Conservation (phyloP, 2,329 filamentous ascomycete species). For the Xylaria arbuscula region DNA sequence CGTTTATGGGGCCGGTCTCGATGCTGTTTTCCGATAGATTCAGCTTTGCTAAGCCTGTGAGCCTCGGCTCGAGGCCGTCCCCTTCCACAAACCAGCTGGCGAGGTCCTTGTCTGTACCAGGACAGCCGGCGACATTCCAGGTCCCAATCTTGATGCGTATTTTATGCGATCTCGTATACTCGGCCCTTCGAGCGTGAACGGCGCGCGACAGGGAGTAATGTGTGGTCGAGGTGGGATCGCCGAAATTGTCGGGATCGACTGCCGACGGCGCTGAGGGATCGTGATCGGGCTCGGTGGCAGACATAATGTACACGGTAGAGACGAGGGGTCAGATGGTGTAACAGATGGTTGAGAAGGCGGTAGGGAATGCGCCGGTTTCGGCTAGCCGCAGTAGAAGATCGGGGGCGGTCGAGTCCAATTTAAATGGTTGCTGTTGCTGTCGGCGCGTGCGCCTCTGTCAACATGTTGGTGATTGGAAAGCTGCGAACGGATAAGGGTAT, state of each 20-base stretch:
- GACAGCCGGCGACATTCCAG: constrained; percentile 92
- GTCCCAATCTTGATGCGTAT: constrained; percentile 90
- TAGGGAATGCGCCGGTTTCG: constrained; percentile 1
- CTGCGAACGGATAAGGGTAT: background rate
- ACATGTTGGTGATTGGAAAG: constrained; percentile 30
- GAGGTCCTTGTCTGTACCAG: constrained; percentile 88
- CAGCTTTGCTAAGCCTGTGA: constrained; percentile 70
- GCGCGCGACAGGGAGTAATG: constrained; percentile 71
- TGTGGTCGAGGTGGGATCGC: constrained; percentile 58
- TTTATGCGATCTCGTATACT: constrained; percentile 80
- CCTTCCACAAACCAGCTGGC: constrained; percentile 88
- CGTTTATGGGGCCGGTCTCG: constrained; percentile 43
- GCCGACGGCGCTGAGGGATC: constrained; percentile 50
- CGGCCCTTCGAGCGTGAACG: constrained; percentile 77
- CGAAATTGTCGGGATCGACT: constrained; percentile 59
- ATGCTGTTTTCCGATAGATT: constrained; percentile 56
- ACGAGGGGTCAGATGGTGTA: background rate
- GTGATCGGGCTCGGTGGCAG: constrained; percentile 44
- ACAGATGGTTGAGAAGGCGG: too few species aligned
- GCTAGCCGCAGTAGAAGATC: too few species aligned
- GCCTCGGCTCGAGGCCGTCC: constrained; percentile 72
- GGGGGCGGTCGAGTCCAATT: constrained; percentile 9
- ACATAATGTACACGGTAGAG: constrained; percentile 38
- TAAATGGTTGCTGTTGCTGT: constrained; percentile 7
- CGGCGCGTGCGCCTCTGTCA: constrained; percentile 17